Base-by-base conservation (phyloP, 2,329 filamentous ascomycete species). In the Xylaria sp. region DNA sequence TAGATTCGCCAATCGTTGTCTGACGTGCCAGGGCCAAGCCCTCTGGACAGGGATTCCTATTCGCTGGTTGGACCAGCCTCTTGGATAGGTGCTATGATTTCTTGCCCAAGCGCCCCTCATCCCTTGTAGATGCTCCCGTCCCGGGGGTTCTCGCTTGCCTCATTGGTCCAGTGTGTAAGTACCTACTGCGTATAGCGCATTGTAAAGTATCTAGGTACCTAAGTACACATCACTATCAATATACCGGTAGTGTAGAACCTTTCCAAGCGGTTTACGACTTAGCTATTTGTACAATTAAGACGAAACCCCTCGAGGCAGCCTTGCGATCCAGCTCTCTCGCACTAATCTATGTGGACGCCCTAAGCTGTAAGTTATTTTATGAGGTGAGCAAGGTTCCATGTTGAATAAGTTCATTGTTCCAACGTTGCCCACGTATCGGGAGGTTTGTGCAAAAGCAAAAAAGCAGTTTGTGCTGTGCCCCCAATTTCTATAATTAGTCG, bases 401-500 rank as follows among this genome's bases (percentile, higher is more conserved):
- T 50, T 39, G 22, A 33, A n/a, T 25, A 20, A 27, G 27, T 17
- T 44, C 49, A 53, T 54, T 33, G 20, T 42, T 39, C 29, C 33
- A 39, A 38, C 51, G 20, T 27, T 25, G 13, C 51, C 22, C 51
- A n/a, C 20, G 51, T 55, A 55, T 38, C 36, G 11, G 27, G 27
- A n/a, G 7, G 22, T 42, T 55, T 29, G 36, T n/a, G 20, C 36
- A 55, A 55, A 55, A 27, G 53, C 22, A 29, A 44, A 51, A 13
- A n/a, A 29, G 36, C 58, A 54, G 38, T 20, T 20, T 42, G 27
- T 54, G 53, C 36, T 27, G 59, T 20, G 53, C 54, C 60, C 54
- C 65, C 39, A 60, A 45, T 47, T 45, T 59, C 65, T 67, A 67
- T 67, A 63, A 55, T 67, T 67, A 67, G 45, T 44, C 22, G 49